Evolutionary conservation across 2,329 filamentous ascomycete genomes (phyloP).

Genomic region (Calycina marina): DNA sequence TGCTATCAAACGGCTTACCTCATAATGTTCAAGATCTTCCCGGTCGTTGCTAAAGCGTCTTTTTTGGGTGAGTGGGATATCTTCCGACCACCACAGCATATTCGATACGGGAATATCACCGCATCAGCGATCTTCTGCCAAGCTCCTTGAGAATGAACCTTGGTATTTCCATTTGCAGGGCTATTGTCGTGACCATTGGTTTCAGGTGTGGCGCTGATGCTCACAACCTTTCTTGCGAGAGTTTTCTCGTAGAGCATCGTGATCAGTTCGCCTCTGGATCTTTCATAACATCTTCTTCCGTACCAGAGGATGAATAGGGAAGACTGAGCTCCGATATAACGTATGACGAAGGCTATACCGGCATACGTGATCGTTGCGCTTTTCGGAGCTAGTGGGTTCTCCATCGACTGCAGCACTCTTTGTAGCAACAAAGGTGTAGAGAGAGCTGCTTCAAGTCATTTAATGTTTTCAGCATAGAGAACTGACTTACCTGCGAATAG

Average conservation of each 20-base stretch:
- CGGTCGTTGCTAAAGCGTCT: slow-evolving; percentile 59
- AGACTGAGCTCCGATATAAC: slow-evolving; percentile 48
- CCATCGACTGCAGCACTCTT: slow-evolving; percentile 52
- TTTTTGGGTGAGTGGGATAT: slow-evolving; percentile 19
- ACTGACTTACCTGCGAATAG: slow-evolving; percentile 32
- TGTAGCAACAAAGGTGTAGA: slow-evolving; percentile 57
- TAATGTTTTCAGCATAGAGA: neutral
- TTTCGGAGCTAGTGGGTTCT: slow-evolving; percentile 32
- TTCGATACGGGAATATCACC: slow-evolving; percentile 16
- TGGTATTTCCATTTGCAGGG: slow-evolving; percentile 5
- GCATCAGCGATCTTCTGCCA: slow-evolving; percentile 7
- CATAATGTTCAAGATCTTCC: slow-evolving; percentile 82
- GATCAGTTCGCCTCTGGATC: slow-evolving; percentile 72
- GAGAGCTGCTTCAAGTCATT: slow-evolving; percentile 32
- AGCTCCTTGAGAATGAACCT: slow-evolving; percentile 3
- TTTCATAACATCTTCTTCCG: slow-evolving; percentile 68
- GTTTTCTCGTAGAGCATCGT: slow-evolving; percentile 70
- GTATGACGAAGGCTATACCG: slow-evolving; percentile 41
- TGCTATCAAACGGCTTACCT: slow-evolving; percentile 30
- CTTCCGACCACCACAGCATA: slow-evolving; percentile 10
- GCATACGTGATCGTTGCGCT: slow-evolving; percentile 52
- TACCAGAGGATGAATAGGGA: slow-evolving; percentile 66
- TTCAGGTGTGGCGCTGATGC: slow-evolving; percentile 15
- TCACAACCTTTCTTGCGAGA: slow-evolving; percentile 20
- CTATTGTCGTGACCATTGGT: slow-evolving; percentile 5